These are phyloP conservation scores for Calonectria crousiana DNA, from an alignment of 2,329 filamentous ascomycete genomes.

Conservation along the genomic window DNA sequence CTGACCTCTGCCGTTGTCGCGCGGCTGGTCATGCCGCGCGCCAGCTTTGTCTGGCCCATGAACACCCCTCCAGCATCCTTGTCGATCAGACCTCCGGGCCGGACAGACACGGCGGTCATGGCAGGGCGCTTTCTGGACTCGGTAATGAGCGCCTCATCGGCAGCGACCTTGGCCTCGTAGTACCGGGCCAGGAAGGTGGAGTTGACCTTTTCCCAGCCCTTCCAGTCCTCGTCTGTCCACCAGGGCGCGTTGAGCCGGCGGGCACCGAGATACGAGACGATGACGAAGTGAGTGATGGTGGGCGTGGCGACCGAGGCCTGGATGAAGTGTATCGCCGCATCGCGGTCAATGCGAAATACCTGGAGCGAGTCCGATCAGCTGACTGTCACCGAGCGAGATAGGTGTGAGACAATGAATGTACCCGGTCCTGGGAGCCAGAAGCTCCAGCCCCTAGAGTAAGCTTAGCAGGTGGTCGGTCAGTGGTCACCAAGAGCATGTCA, in stretches of 20 bases:
- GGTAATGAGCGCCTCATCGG: conserved; percentile 64
- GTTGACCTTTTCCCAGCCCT: conserved; percentile 52
- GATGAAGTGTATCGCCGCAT: conserved; percentile 40
- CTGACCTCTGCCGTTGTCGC: conserved; percentile 68
- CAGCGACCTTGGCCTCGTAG: conserved; percentile 67
- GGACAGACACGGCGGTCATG: conserved; percentile 61
- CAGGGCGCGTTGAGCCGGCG: conserved; percentile 61
- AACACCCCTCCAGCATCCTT: conserved; percentile 58
- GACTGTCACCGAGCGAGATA: not conserved
- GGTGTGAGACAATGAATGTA: conserved; percentile 21
- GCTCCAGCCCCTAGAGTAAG: conserved; percentile 34
- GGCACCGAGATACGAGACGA: conserved; percentile 69
- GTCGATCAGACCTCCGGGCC: conserved; percentile 61
- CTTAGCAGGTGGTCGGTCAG: not conserved
- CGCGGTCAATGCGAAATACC: conserved; percentile 43
- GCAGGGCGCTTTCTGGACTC: conserved; percentile 51
- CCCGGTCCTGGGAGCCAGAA: conserved; percentile 56
- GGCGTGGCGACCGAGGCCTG: conserved; percentile 39
- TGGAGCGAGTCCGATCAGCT: conserved; percentile 26
- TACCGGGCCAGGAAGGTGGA: conserved; percentile 59
- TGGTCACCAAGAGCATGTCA: too few relatives aligned
- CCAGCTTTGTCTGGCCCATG: conserved; percentile 54
- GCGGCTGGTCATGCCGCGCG: conserved; percentile 59
- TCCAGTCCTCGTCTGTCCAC: conserved; percentile 62
- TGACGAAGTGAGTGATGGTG: conserved; percentile 66